These are phyloP conservation scores for Amauroascus niger DNA, from an alignment of 2,329 filamentous ascomycete species.

Conservation along the genomic window DNA sequence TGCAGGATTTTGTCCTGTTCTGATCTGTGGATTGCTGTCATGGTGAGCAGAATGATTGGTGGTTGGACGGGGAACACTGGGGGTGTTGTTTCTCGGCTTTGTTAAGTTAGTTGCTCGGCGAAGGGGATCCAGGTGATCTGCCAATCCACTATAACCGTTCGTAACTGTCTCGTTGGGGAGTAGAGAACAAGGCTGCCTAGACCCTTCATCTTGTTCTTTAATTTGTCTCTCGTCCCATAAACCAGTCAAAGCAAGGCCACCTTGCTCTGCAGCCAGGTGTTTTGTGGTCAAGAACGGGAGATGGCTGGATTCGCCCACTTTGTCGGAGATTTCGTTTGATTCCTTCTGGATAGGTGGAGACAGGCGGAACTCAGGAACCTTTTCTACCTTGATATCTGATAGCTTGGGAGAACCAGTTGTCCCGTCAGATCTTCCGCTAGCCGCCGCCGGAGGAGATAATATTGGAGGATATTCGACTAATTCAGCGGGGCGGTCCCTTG, in stretches of 20 bases:
- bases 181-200: background rate
- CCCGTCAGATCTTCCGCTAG: background rate
- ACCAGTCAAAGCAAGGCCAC: background rate
- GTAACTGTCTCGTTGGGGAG: background rate
- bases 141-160: background rate
- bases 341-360: background rate
- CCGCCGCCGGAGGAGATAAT: background rate
- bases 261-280: background rate
- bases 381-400: background rate
- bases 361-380: background rate
- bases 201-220: background rate
- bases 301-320: background rate
- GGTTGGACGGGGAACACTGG: background rate
- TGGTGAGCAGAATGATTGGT: background rate
- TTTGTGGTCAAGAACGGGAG: too few species aligned
- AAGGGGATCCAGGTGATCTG: background rate
- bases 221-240: background rate
- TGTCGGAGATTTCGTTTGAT: background rate
- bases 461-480: background rate
- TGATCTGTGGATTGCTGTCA: background rate
- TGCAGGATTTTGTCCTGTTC: background rate
- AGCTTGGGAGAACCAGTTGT: background rate
- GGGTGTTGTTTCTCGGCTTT: background rate
- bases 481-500: background rate
- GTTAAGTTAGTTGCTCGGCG: background rate